Evolutionary conservation across 2,329 filamentous ascomycete genomes (phyloP), one percentile per base, ranked within the genome.

Genomic region (Helminthosporium solani): DNA sequence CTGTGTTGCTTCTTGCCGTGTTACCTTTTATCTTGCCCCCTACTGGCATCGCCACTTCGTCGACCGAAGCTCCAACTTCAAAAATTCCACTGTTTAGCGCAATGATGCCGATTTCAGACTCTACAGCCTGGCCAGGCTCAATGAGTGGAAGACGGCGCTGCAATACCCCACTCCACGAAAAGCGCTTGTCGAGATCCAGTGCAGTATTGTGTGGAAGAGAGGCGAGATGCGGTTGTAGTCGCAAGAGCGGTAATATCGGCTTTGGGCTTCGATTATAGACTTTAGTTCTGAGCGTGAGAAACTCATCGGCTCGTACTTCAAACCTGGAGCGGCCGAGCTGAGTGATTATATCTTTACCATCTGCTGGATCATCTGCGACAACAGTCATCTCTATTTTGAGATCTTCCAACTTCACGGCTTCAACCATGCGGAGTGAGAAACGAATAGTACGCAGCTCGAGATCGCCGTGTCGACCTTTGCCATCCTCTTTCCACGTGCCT

Each of bases 161-260:
- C 46, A 96, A 71, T 23, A 87, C 84, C 1, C 91, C 91, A 54
- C 90, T 92, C 85, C 89, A 94, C 1, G 85, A 85, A 43, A 96
- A 79, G 53, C 90, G 88, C 61, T 88, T 85, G 33, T 87, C 87
- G 45, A 92, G 82, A 65, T 96, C 91, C 14, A 95, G 80, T 2
- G 88, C 87, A 12, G 88, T 77, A 49, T 83, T 84, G 40, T 81
- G 78, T 1, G 87, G 81, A 14, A 91, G 83, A 60, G 90, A 82
- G 35, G 87, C 81, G 14, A 96, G 78, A 40, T 84, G 81, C 0
- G 91, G 90, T 67, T 91, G 82, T 12, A 96, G 73, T 30, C 91
- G 81, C 33, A 96, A 74, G 1, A 95, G 75, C 0, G 88, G 85
- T 35, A 82, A 78, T 27, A 96, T 82, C 0, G 86, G 80, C 30